A percentile compares a stretch with the other conserved stretches of the same genome.
Conservation (phyloP, 2,329 filamentous ascomycete genomes). For the Thelonectria olida region DNA sequence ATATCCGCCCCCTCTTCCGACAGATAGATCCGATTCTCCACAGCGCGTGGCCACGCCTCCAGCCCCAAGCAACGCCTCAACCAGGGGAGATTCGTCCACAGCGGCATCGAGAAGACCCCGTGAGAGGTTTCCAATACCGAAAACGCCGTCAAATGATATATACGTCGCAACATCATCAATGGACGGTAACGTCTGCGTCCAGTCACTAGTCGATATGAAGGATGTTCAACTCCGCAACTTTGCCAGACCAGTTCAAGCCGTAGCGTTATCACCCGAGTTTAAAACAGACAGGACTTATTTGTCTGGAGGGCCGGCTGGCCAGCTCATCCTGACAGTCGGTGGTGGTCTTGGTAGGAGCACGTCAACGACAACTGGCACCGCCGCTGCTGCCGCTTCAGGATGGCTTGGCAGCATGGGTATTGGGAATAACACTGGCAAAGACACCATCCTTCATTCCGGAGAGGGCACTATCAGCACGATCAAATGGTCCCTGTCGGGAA, state of each 20-base stretch:
- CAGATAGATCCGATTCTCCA: constrained; percentile 53
- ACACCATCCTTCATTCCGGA: constrained; percentile 87
- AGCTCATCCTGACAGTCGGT: constrained; percentile 85
- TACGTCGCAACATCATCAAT: constrained; percentile 94
- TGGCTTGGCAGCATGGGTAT: constrained; percentile 93
- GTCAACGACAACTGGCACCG: constrained; percentile 86
- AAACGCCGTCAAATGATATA: constrained; percentile 87
- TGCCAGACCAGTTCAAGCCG: constrained; percentile 88
- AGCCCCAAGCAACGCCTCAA: constrained; percentile 41
- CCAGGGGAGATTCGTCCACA: constrained; percentile 53
- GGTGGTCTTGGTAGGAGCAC: constrained; percentile 84
- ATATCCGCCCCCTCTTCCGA: constrained; percentile 68
- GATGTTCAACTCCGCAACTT: constrained; percentile 95
- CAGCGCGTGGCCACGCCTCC: constrained; percentile 49
- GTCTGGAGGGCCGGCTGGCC: constrained; percentile 89
- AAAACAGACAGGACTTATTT: constrained; percentile 89
- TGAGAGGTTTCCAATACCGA: constrained; percentile 68
- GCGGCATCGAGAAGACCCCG: constrained; percentile 61
- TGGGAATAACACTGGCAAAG: constrained; percentile 79
- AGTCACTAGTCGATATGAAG: constrained; percentile 85
- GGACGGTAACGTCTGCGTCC: constrained; percentile 94
- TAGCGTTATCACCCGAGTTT: constrained; percentile 94
- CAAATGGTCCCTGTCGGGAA: constrained; percentile 93
- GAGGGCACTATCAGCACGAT: constrained; percentile 92
- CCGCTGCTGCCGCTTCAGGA: constrained; percentile 83